Conservation (phyloP, 106 monocot genomes). For the Dioscorea dumetorum region DNA sequence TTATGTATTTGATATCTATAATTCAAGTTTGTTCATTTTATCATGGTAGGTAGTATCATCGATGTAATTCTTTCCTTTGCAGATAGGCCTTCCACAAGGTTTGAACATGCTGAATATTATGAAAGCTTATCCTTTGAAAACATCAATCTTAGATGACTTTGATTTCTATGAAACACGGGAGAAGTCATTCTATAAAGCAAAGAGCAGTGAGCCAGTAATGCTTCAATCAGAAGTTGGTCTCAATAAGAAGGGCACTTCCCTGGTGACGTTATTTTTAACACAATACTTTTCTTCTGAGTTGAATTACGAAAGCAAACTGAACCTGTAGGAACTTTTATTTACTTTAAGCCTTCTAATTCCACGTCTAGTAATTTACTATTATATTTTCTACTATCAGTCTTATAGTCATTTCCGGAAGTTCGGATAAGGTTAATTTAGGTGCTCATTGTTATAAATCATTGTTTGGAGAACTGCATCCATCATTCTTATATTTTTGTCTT, state of each 20-base stretch:
- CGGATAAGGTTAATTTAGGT: too few relatives aligned
- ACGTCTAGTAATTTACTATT: neutral
- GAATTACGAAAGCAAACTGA: neutral
- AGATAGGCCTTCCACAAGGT: conserved; percentile 82
- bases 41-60: neutral
- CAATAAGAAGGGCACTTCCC: neutral
- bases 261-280: conserved; percentile 12
- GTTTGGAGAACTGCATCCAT: too few relatives aligned
- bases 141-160: conserved; percentile 80
- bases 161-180: conserved; percentile 60
- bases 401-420: too few relatives aligned
- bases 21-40: neutral
- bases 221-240: conserved; percentile 2
- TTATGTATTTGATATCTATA: neutral
- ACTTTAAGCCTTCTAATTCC: neutral
- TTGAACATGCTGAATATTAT: conserved; percentile 76
- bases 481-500: too few relatives aligned
- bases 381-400: too few relatives aligned
- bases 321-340: neutral
- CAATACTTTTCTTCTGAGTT: neutral
- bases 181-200: conserved; percentile 28
- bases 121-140: conserved; percentile 37
- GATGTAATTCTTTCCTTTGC: conserved; percentile 2
- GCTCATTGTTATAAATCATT: too few relatives aligned
- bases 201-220: conserved; percentile 5